These are phyloP conservation scores for Zelopaecilomyces penicillatus DNA, from an alignment of 2,329 filamentous ascomycete genomes.

Conservation along the genomic window DNA sequence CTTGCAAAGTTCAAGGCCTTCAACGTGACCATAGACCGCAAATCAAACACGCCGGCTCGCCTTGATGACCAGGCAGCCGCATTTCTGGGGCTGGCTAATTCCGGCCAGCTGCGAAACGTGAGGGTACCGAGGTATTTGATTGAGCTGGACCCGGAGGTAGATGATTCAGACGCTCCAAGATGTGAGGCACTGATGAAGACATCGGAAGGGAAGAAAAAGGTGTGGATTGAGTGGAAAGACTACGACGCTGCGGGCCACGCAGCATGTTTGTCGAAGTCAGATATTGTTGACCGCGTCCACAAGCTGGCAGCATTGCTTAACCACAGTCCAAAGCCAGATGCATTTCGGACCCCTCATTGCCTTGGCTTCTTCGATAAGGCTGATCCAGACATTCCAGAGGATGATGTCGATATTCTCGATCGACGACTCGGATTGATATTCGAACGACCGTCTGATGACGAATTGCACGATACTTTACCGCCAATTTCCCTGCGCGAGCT, in stretches of 20 bases:
- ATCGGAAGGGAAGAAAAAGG: slow-evolving; percentile 26
- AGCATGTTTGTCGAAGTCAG: slow-evolving; percentile 30
- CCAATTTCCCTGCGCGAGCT: slow-evolving; percentile 42
- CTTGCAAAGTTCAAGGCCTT: slow-evolving; percentile 44
- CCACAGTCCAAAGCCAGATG: slow-evolving; percentile 38
- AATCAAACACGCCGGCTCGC: slow-evolving; percentile 17
- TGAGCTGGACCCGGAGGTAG: slow-evolving; percentile 22
- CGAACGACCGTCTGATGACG: slow-evolving; percentile 33
- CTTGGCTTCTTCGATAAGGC: slow-evolving; percentile 42
- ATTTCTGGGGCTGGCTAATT: slow-evolving; percentile 31
- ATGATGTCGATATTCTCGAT: slow-evolving; percentile 33
- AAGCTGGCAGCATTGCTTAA: slow-evolving; percentile 40
- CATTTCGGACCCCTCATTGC: slow-evolving; percentile 42
- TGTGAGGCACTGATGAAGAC: slow-evolving; percentile 32
- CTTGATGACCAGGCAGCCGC: slow-evolving; percentile 29
- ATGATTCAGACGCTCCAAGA: slow-evolving; percentile 26
- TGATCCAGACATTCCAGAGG: slow-evolving; percentile 21
- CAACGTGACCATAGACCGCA: slow-evolving; percentile 36
- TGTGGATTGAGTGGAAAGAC: slow-evolving; percentile 46
- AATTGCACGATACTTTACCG: slow-evolving; percentile 25
- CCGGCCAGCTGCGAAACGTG: slow-evolving; percentile 23
- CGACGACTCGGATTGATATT: slow-evolving; percentile 46
- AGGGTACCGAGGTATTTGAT: slow-evolving; percentile 27
- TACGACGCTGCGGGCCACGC: slow-evolving; percentile 30
- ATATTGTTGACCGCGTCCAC: slow-evolving; percentile 36